phyloP scores from a whole-genome alignment of 2,329 filamentous ascomycete species.

The Aspergillus costaricaensis region DNA sequence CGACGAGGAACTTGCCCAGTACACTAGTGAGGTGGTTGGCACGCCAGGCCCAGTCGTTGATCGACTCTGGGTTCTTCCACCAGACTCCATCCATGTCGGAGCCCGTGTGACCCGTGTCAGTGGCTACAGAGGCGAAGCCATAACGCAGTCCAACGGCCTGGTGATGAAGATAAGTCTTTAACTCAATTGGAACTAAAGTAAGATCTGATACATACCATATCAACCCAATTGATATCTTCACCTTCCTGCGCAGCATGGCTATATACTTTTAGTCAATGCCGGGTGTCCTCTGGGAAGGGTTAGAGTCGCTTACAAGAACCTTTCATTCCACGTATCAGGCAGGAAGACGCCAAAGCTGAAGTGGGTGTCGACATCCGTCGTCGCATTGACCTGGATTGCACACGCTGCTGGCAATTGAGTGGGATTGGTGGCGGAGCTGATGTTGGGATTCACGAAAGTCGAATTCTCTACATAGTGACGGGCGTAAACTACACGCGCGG shows the following conservation, averaged over 20 bases:
- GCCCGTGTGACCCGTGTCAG: background rate
- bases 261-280: background rate
- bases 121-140: background rate
- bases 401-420: background rate
- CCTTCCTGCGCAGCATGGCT: background rate
- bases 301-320: background rate
- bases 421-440: background rate
- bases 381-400: background rate
- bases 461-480: background rate
- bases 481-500: background rate
- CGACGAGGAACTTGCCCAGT: background rate
- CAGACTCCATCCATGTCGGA: background rate
- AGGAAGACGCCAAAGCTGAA: background rate
- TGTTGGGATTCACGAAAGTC: background rate
- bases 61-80: background rate
- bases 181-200: too few species aligned
- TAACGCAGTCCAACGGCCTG: background rate
- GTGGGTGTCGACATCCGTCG: background rate
- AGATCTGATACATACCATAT: background rate
- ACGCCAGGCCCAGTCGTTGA: constrained; percentile 1
- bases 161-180: background rate
- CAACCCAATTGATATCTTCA: background rate
- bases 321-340: background rate
- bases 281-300: too few species aligned
- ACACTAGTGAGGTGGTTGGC: background rate